phyloP scores from a whole-genome alignment of 495 filamentous ascomycete genomes.

The Hypoxylon subgilvum region DNA sequence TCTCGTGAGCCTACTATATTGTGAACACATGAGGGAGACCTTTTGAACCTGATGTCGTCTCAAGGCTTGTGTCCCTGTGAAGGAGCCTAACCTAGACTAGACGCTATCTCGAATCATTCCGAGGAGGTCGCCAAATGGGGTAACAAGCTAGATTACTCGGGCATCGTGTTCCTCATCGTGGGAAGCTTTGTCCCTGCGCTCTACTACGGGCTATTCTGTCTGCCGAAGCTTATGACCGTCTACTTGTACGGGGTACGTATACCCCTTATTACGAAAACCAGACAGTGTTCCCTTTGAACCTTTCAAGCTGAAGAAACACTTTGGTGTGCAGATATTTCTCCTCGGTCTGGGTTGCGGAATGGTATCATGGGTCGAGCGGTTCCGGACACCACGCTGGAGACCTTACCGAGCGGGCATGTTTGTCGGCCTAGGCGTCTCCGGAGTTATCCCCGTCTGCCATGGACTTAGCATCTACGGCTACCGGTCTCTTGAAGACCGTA shows the following conservation, averaged over 20 bases:
- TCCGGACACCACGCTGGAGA: slow-evolving; percentile 80
- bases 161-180: slow-evolving; percentile 87
- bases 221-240: slow-evolving; percentile 61
- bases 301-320: slow-evolving; percentile 5
- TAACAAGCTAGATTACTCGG: slow-evolving; percentile 81
- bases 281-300: background rate
- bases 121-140: slow-evolving; percentile 52
- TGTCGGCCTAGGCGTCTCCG: slow-evolving; percentile 83
- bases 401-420: slow-evolving; percentile 93
- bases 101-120: slow-evolving; percentile 53
- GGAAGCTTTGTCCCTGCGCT: slow-evolving; percentile 86
- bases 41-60: too few species aligned
- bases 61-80: background rate
- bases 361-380: slow-evolving; percentile 77
- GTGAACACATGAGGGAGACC: too few species aligned
- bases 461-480: slow-evolving; percentile 65
- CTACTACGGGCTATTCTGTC: slow-evolving; percentile 84
- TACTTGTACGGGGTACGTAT: slow-evolving; percentile 76
- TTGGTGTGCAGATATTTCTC: slow-evolving; percentile 66
- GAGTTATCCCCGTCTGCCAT: slow-evolving; percentile 76
- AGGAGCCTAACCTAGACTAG: slow-evolving; percentile 18
- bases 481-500: slow-evolving; percentile 60
- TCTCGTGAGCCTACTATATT: background rate
- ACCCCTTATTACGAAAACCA: background rate
- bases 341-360: slow-evolving; percentile 75